Evolutionary conservation across 2,329 filamentous ascomycete genomes (phyloP), one percentile per base, ranked within the genome.

Genomic region (Aspergillus sojae): DNA sequence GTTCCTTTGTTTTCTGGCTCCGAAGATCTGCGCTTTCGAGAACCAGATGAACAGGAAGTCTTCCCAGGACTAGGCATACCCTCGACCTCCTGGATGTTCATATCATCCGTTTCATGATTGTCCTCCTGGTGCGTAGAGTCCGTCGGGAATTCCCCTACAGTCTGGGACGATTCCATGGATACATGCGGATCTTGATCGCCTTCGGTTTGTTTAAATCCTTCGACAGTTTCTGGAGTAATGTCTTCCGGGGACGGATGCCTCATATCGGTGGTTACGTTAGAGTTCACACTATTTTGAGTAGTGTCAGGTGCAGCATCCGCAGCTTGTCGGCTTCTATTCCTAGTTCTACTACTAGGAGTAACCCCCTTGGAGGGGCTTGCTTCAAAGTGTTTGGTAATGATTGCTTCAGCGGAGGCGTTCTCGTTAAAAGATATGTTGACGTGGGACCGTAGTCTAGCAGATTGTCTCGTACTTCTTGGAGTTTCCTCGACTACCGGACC

Each of bases 401-500:
- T 41, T 41, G 53, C 52, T n/a, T 68, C 65, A 4, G 68, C 52
- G 3, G 63, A 58, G 16, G 53, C 66, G 41, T 70, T 66, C 23
- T 72, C 68, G n/a, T 63, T 60, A 14, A 65, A 62, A 41, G 64
- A 58, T n/a, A 65, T 58, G 34, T 70, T 65, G 26, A 60, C 63
- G 43, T 69, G 68, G 6, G 70, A 67, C 62, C 71, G 75, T 16
- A 76, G 64, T 62, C 76, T 72, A 36, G 75, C 71, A 16, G 77
- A 79, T 63, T 74, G 72, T 50, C 77, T 72, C 23, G 75, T 76
- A 30, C 75, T 73, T 48, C 72, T 67, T 16, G 72, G 74, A 4
- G 72, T 74, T 63, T 78, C 76, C 50, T 75, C 71, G 21, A 70
- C 70, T 36, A 71, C 60, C 58, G 70, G 57, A 10, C 66, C 66